These are phyloP conservation scores for Blumeriella jaapii DNA, from an alignment of 2,329 filamentous ascomycete species.

Conservation along the genomic window DNA sequence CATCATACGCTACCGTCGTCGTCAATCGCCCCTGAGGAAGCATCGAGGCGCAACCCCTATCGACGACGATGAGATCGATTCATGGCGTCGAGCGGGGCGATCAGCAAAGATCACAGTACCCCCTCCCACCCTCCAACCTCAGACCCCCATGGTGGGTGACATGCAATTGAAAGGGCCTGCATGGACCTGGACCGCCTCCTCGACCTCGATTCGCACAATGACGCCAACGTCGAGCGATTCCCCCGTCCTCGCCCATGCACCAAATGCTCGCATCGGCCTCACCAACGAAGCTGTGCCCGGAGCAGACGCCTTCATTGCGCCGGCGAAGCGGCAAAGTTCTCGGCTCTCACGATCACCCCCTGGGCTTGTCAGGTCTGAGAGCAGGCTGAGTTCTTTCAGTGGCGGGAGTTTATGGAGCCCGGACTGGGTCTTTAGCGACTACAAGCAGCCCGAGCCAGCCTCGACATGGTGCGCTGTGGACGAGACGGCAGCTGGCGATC, in stretches of 20 bases:
- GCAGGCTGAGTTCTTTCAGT: slow-evolving; percentile 24
- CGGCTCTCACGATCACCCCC: slow-evolving; percentile 37
- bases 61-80: slow-evolving; percentile 53
- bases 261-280: slow-evolving; percentile 49
- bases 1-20: slow-evolving; percentile 14
- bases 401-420: slow-evolving; percentile 21
- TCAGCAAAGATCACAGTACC: slow-evolving; percentile 12
- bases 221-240: slow-evolving; percentile 18
- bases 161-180: slow-evolving; percentile 13
- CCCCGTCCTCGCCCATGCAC: slow-evolving; percentile 44
- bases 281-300: slow-evolving; percentile 51
- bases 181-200: slow-evolving; percentile 21
- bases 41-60: slow-evolving; percentile 48
- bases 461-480: slow-evolving; percentile 20
- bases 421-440: slow-evolving; percentile 12
- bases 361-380: slow-evolving; percentile 23
- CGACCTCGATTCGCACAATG: slow-evolving; percentile 20
- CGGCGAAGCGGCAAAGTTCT: slow-evolving; percentile 40
- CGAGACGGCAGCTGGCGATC: slow-evolving; percentile 5
- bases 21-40: slow-evolving; percentile 33
- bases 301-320: slow-evolving; percentile 45
- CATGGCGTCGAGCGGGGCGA: slow-evolving; percentile 34
- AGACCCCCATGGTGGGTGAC: slow-evolving; percentile 7
- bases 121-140: slow-evolving; percentile 7
- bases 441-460: slow-evolving; percentile 13